These are phyloP conservation scores for Royoungia palumana DNA, from an alignment of 768 basidiomycete genomes.

Conservation along the genomic window DNA sequence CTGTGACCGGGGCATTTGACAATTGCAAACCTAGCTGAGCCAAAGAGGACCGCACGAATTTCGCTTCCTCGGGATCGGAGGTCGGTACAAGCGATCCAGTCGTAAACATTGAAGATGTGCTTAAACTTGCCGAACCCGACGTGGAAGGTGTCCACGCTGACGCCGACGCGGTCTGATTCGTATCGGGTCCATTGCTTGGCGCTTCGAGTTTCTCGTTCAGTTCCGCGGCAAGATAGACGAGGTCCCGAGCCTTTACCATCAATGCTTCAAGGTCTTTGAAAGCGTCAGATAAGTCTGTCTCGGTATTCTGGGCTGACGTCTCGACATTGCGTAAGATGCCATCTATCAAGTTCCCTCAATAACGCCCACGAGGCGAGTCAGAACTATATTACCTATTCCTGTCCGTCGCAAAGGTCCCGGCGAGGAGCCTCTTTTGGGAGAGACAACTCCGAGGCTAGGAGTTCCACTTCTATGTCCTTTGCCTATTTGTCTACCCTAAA, in stretches of 20 bases:
- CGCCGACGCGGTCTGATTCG: slow-evolving; percentile 2
- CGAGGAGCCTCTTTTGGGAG: slow-evolving; percentile 17
- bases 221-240: slow-evolving; percentile 86
- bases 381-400: slow-evolving; percentile 27
- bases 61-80: slow-evolving; percentile 76
- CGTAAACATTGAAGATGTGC: slow-evolving; percentile 23
- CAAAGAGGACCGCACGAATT: slow-evolving; percentile 83
- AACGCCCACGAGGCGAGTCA: neutral
- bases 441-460: slow-evolving; percentile 18
- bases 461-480: slow-evolving; percentile 17
- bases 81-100: slow-evolving; percentile 34
- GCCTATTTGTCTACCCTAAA: slow-evolving; percentile 32
- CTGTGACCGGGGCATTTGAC: slow-evolving; percentile 75
- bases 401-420: slow-evolving; percentile 19
- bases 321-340: slow-evolving; percentile 80
- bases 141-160: slow-evolving; percentile 17
- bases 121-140: slow-evolving; percentile 19
- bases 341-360: slow-evolving; percentile 43
- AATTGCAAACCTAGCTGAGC: slow-evolving; percentile 86
- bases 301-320: slow-evolving; percentile 57
- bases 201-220: slow-evolving; percentile 79
- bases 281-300: slow-evolving; percentile 68
- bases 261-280: slow-evolving; percentile 86
- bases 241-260: slow-evolving; percentile 88
- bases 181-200: slow-evolving; percentile 14